Percentiles rank a stretch among this genome's conserved stretches.
Evolutionary conservation across 1,139 yeast species (phyloP).

Genomic region (Wickerhamiella infanticola): DNA sequence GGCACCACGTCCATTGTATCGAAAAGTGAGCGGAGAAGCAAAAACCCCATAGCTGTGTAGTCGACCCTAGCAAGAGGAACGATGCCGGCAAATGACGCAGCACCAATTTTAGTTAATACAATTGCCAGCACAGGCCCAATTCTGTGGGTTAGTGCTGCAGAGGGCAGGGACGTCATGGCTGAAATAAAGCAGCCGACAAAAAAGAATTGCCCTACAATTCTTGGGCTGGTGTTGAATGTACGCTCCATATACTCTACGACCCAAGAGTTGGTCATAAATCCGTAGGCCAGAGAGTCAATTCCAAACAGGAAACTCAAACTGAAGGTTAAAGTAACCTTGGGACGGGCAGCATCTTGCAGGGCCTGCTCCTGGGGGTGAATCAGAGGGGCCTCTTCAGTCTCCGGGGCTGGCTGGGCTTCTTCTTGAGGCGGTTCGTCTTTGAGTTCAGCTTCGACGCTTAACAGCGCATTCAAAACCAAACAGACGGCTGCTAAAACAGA

Average conservation of each 20-base stretch:
- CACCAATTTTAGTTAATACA: slow-evolving; percentile 62
- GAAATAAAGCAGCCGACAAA: slow-evolving; percentile 46
- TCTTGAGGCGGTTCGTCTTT: slow-evolving; percentile 4
- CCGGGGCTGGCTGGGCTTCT: slow-evolving; percentile 4
- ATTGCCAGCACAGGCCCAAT: slow-evolving; percentile 74
- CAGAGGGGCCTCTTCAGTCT: background rate
- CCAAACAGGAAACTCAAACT: slow-evolving; percentile 30
- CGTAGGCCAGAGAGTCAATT: slow-evolving; percentile 70
- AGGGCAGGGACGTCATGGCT: slow-evolving; percentile 50
- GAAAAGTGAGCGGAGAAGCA: slow-evolving; percentile 38
- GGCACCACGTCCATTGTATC: slow-evolving; percentile 86
- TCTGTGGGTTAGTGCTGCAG: slow-evolving; percentile 49
- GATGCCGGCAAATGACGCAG: slow-evolving; percentile 48
- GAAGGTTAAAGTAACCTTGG: slow-evolving; percentile 2
- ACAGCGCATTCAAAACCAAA: slow-evolving; percentile 35
- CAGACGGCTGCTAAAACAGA: slow-evolving; percentile 42
- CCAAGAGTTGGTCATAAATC: slow-evolving; percentile 84
- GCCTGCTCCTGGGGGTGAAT: background rate
- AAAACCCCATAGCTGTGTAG: slow-evolving; percentile 22
- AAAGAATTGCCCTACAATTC: slow-evolving; percentile 35
- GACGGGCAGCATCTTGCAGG: background rate
- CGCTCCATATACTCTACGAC: slow-evolving; percentile 53
- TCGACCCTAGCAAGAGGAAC: slow-evolving; percentile 30
- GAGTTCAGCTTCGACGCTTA: slow-evolving; percentile 43
- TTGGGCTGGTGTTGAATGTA: slow-evolving; percentile 20